These are phyloP conservation scores for Crucihimalaya himalaica DNA, from an alignment of 345 rosid genomes.

Conservation along the genomic window DNA sequence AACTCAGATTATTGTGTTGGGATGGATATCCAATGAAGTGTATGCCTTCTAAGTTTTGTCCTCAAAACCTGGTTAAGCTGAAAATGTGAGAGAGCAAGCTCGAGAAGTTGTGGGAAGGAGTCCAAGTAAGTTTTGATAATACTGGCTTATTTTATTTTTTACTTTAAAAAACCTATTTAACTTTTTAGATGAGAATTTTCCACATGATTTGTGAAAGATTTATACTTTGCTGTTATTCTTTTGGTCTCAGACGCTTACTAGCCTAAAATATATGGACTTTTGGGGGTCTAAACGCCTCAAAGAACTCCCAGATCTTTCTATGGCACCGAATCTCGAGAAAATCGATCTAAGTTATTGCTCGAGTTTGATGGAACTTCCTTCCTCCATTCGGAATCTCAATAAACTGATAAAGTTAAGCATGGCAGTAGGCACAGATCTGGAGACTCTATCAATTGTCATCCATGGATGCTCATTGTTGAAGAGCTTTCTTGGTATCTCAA, in stretches of 20 bases:
- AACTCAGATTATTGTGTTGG: conserved; percentile 27
- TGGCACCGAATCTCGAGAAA: conserved; percentile 10
- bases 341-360: conserved; percentile 20
- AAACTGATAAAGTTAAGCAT: conserved; percentile 26
- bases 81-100: conserved; percentile 25
- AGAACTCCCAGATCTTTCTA: conserved; percentile 26
- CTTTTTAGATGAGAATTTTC: not conserved
- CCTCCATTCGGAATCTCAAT: conserved; percentile 15
- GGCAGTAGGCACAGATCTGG: too few relatives aligned
- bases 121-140: conserved; percentile 16
- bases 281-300: conserved; percentile 2
- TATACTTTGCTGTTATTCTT: too few relatives aligned
- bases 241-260: conserved; percentile 9
- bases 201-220: not conserved
- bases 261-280: not conserved
- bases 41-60: conserved; percentile 29
- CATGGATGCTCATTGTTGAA: too few relatives aligned
- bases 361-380: conserved; percentile 19
- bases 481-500: too few relatives aligned
- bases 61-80: conserved; percentile 21
- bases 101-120: too few relatives aligned
- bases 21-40: conserved; percentile 28
- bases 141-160: too few relatives aligned
- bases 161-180: too few relatives aligned
- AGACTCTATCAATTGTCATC: too few relatives aligned